phyloP scores from a whole-genome alignment of 495 filamentous ascomycete genomes.

The Cudoniella acicularis region DNA sequence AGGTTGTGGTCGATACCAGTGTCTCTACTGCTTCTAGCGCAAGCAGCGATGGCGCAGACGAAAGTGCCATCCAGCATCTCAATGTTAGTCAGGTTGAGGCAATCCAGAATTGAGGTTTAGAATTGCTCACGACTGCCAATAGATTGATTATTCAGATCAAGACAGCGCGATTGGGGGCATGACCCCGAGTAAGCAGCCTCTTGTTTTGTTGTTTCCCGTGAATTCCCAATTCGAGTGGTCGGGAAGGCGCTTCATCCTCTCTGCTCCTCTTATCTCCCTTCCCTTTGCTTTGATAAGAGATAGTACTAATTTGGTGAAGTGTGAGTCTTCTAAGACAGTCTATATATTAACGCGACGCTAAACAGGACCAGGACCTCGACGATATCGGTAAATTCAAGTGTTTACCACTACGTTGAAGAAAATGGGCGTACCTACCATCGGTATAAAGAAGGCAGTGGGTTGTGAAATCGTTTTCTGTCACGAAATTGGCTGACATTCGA shows the following conservation, averaged over 20 bases:
- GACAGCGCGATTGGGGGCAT: conserved; percentile 6
- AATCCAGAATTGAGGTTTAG: no score
- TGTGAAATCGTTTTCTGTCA: not conserved
- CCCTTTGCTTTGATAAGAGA: no score
- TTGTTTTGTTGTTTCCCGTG: no score
- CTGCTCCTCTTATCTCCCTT: no score
- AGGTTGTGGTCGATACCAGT: not conserved
- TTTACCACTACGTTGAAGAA: conserved; percentile 31
- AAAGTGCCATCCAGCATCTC: conserved; percentile 1
- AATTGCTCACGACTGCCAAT: not conserved
- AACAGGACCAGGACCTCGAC: not conserved
- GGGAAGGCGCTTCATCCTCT: no score
- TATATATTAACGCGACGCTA: not conserved
- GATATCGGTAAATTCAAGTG: not conserved
- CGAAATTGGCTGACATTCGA: not conserved
- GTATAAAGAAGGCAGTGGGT: conserved; percentile 35
- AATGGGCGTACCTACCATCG: conserved; percentile 31
- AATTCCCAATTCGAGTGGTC: no score
- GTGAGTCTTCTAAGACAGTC: no score
- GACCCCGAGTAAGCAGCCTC: not conserved
- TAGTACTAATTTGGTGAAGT: no score
- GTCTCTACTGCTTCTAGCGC: not conserved
- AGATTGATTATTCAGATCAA: conserved; percentile 4
- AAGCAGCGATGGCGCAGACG: not conserved
- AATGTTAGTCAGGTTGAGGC: not conserved